A percentile compares a stretch with the other conserved stretches of the same genome.
These are phyloP conservation scores for Quercus robur DNA, from an alignment of 306 rosid genomes.

Conservation along the genomic window DNA sequence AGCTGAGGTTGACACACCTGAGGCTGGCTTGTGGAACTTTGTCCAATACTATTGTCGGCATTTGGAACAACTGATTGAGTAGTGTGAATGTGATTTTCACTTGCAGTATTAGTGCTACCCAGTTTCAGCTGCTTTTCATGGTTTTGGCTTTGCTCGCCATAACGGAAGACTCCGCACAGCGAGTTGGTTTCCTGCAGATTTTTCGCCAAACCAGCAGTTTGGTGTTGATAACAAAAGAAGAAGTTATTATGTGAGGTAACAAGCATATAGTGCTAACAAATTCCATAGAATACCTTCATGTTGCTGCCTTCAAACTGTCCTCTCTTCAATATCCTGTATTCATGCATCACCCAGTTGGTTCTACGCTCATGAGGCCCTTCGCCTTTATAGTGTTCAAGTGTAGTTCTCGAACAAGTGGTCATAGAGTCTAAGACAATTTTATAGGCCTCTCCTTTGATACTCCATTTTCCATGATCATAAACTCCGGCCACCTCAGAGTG, in stretches of 20 bases:
- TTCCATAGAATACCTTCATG: slow-evolving; percentile 23
- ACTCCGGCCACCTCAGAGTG: too few species aligned
- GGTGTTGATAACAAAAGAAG: slow-evolving; percentile 9
- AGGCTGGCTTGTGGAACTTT: slow-evolving; percentile 25
- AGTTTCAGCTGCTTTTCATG: background rate
- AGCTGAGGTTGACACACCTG: slow-evolving; percentile 13
- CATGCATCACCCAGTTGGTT: slow-evolving; percentile 31
- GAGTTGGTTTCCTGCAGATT: slow-evolving; percentile 26
- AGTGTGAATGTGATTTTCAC: background rate
- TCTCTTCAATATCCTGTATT: slow-evolving; percentile 20
- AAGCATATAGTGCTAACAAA: background rate
- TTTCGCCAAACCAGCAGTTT: slow-evolving; percentile 30
- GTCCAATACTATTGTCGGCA: background rate
- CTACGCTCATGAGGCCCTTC: slow-evolving; percentile 15
- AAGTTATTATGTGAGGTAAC: background rate
- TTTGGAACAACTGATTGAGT: background rate
- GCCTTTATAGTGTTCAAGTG: slow-evolving; percentile 25
- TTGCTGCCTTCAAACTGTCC: background rate
- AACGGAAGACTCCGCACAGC: slow-evolving; percentile 27
- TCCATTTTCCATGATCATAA: too few species aligned
- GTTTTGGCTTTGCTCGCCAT: slow-evolving; percentile 6
- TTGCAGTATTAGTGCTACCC: background rate
- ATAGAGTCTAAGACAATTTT: background rate
- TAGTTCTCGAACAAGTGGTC: slow-evolving; percentile 24
- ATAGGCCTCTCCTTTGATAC: too few species aligned